Evolutionary conservation across 306 rosid genomes (phyloP).

Genomic region (Sechiopsis laciniata): DNA sequence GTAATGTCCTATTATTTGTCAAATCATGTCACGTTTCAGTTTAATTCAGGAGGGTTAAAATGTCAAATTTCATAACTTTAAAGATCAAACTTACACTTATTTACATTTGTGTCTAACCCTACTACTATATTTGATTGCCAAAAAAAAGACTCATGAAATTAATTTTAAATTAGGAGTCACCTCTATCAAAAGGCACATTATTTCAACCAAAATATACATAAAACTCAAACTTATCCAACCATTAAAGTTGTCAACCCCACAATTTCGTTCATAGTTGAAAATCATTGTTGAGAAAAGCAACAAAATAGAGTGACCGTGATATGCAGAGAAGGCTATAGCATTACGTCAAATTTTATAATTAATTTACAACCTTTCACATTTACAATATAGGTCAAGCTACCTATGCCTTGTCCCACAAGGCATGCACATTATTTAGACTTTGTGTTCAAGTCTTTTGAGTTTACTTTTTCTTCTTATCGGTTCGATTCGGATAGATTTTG

Average conservation of each 20-base stretch:
- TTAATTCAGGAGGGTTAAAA: too few species aligned
- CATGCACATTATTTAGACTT: neutral
- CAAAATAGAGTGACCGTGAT: neutral
- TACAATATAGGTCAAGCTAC: neutral
- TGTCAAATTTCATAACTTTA: too few species aligned
- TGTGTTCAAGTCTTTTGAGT: neutral
- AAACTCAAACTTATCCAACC: neutral
- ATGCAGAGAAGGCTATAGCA: neutral
- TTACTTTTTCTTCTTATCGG: neutral
- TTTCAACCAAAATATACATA: too few species aligned
- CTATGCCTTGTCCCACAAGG: constrained; percentile 7
- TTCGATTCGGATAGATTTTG: neutral
- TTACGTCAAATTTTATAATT: neutral
- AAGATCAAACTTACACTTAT: too few species aligned
- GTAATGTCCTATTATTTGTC: too few species aligned
- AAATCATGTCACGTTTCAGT: too few species aligned
- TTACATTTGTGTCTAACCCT: too few species aligned
- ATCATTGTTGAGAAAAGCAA: neutral
- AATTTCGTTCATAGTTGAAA: neutral
- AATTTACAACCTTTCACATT: neutral
- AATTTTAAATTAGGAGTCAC: too few species aligned
- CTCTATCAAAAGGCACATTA: too few species aligned
- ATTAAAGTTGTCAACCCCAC: neutral
- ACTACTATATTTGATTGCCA: too few species aligned
- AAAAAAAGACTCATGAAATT: too few species aligned